phyloP scores from a whole-genome alignment of 345 rosid species.

The Salix udensis region DNA sequence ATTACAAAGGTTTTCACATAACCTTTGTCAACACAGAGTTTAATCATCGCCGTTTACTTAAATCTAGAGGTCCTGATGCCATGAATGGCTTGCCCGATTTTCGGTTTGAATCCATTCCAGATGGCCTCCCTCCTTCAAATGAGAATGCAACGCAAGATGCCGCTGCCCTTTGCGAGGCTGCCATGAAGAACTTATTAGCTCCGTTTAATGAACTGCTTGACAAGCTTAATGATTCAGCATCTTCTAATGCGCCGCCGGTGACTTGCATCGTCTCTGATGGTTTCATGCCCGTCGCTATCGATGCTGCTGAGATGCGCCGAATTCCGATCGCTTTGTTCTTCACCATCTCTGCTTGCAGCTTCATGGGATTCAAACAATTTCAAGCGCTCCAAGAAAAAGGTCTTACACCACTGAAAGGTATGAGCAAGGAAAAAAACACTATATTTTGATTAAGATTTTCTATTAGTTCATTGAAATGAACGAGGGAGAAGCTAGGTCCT shows the following conservation, averaged over 20 bases:
- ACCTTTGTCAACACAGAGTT: conserved; percentile 9
- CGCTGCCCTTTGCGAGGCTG: background rate
- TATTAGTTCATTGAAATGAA: too few relatives aligned
- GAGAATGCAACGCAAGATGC: background rate
- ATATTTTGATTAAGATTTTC: too few relatives aligned
- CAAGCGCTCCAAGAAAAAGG: background rate
- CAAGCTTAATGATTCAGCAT: background rate
- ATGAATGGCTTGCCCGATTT: background rate
- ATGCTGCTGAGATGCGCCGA: background rate
- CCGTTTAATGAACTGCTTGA: background rate
- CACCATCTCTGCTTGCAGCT: background rate
- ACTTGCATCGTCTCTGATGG: conserved; percentile 6
- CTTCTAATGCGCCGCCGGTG: background rate
- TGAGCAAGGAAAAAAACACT: background rate
- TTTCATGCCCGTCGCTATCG: background rate
- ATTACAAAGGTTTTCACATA: background rate
- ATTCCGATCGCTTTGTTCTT: background rate
- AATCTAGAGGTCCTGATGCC: background rate
- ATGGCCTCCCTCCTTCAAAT: background rate
- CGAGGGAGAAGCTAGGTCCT: too few relatives aligned
- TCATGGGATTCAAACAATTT: background rate
- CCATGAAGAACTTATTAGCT: background rate
- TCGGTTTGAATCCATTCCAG: background rate
- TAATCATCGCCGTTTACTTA: background rate
- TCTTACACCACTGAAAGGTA: background rate